Conservation (phyloP, 257 asterid species). For the Przewalskia tangutica region DNA sequence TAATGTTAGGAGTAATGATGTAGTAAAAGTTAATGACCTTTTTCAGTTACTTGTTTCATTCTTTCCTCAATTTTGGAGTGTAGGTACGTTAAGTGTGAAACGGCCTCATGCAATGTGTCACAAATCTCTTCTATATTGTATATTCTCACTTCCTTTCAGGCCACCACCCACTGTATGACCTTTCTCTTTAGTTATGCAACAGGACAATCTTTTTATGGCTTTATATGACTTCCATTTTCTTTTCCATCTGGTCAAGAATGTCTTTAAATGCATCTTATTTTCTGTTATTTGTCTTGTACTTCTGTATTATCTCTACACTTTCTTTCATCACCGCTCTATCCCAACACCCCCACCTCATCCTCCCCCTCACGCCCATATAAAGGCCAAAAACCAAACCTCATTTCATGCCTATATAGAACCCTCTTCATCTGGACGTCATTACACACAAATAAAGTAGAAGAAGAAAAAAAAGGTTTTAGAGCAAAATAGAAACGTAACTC, state of each 20-base stretch:
- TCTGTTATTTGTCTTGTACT: neutral
- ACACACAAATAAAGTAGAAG: neutral
- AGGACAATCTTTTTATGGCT: neutral
- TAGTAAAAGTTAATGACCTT: neutral
- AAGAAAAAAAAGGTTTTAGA: neutral
- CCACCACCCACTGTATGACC: too few species aligned
- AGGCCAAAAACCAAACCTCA: neutral
- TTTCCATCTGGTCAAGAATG: neutral
- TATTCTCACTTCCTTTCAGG: neutral
- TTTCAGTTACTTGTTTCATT: neutral
- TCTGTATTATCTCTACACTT: neutral
- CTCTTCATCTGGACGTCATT: neutral
- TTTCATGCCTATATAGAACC: neutral
- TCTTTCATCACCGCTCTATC: neutral
- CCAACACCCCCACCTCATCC: neutral
- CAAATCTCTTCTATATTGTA: neutral
- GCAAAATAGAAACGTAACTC: too few species aligned
- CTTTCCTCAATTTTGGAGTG: neutral
- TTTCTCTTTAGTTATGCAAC: neutral
- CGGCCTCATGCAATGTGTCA: neutral
- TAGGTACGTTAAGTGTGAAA: neutral
- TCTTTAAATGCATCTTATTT: neutral
- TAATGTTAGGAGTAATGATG: neutral
- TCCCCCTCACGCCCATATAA: neutral
- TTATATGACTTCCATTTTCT: neutral